Evolutionary conservation across 2,329 filamentous ascomycete species (phyloP).

Genomic region (Pyrenophora seminiperda): DNA sequence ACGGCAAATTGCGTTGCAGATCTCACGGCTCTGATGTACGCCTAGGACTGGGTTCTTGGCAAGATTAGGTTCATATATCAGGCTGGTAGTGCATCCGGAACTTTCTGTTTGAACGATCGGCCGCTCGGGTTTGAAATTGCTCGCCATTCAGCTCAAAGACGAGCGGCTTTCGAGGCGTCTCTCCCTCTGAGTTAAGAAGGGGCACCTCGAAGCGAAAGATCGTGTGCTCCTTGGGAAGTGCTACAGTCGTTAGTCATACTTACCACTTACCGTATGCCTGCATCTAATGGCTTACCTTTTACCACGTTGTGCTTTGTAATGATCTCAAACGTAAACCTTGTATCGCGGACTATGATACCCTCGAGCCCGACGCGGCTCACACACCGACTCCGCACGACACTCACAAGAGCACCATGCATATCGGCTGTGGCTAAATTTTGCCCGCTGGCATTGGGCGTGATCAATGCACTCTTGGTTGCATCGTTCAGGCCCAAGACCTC

Average conservation of each 20-base stretch:
- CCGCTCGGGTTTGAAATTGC: constrained; percentile 80
- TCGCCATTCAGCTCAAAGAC: constrained; percentile 86
- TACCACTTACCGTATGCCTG: constrained; percentile 16
- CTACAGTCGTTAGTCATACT: constrained; percentile 39
- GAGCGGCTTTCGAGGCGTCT: constrained; percentile 55
- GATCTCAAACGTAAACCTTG: constrained; percentile 83
- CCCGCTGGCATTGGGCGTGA: constrained; percentile 65
- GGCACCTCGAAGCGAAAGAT: constrained; percentile 79
- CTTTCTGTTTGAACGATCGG: constrained; percentile 87
- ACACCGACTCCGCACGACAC: constrained; percentile 82
- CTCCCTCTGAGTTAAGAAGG: constrained; percentile 37
- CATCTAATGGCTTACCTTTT: constrained; percentile 60
- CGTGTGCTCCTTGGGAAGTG: constrained; percentile 87
- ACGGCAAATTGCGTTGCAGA: no score
- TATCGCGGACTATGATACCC: constrained; percentile 89
- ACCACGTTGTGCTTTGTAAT: constrained; percentile 72
- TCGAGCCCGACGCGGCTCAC: constrained; percentile 78
- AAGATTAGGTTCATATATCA: constrained; percentile 63
- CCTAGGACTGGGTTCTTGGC: no score
- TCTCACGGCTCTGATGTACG: no score
- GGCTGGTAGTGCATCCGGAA: constrained; percentile 84
- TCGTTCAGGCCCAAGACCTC: constrained; percentile 72
- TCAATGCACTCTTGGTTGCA: constrained; percentile 48
- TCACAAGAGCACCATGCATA: constrained; percentile 83
- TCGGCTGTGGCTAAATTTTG: constrained; percentile 82